Evolutionary conservation across 495 filamentous ascomycete species (phyloP).

Genomic region (Eremomyces bilateralis): DNA sequence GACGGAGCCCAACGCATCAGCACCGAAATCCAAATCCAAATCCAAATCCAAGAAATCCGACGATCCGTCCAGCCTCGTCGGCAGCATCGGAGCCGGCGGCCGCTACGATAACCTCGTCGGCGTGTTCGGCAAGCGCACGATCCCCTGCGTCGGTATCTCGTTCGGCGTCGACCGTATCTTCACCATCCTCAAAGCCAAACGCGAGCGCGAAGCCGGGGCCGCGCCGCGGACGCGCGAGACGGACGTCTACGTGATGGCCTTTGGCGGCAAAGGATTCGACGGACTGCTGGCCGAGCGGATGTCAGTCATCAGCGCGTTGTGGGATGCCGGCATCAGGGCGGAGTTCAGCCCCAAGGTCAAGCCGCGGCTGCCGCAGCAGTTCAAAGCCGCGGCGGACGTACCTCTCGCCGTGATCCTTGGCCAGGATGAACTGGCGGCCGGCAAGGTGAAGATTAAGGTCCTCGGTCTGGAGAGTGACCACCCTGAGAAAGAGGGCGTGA

Average conservation of each 20-base stretch:
- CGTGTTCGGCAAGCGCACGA: conserved; percentile 77
- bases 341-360: conserved; percentile 65
- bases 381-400: conserved; percentile 56
- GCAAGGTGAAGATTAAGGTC: conserved; percentile 68
- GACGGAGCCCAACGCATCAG: conserved; percentile 62
- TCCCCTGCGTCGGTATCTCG: conserved; percentile 84
- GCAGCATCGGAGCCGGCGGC: conserved; percentile 73
- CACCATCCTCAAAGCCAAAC: conserved; percentile 63
- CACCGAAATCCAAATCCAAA: conserved; percentile 18
- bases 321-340: conserved; percentile 64
- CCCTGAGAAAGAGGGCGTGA: conserved; percentile 66
- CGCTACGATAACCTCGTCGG: conserved; percentile 84
- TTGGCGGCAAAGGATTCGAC: conserved; percentile 71
- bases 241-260: conserved; percentile 80
- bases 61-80: conserved; percentile 65
- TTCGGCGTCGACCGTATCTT: conserved; percentile 94
- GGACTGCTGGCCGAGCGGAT: conserved; percentile 67
- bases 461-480: conserved; percentile 58
- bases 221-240: conserved; percentile 47
- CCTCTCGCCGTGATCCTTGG: conserved; percentile 61
- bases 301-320: conserved; percentile 45
- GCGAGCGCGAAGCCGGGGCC: conserved; percentile 30
- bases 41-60: conserved; percentile 42
- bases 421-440: conserved; percentile 53
- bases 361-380: conserved; percentile 46